Conservation (phyloP, 2,329 filamentous ascomycete species). For the Trematosphaeria pertusa region DNA sequence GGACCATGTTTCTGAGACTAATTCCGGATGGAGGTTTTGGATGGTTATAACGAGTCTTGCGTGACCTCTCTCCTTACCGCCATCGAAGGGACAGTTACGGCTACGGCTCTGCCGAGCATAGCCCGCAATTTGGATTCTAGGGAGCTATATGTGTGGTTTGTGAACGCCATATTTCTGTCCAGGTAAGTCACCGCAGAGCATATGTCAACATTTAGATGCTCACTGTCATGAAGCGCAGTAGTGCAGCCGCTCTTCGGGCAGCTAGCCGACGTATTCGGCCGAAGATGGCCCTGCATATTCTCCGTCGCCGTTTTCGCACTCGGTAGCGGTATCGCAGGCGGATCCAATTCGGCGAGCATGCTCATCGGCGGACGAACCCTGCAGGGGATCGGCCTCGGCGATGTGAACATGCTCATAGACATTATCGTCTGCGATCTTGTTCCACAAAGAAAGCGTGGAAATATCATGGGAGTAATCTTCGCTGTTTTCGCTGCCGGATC, state of each 20-base stretch:
- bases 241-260: slow-evolving; percentile 58
- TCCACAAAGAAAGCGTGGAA: slow-evolving; percentile 49
- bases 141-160: slow-evolving; percentile 43
- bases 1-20: too few species aligned
- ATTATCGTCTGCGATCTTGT: slow-evolving; percentile 52
- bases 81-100: slow-evolving; percentile 37
- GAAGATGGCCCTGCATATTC: slow-evolving; percentile 37
- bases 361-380: slow-evolving; percentile 61
- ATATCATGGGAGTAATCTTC: slow-evolving; percentile 51
- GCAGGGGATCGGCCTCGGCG: slow-evolving; percentile 58
- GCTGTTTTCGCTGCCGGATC: slow-evolving; percentile 53
- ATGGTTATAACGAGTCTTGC: slow-evolving; percentile 36
- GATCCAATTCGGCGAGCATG: slow-evolving; percentile 49
- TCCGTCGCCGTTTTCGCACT: slow-evolving; percentile 55
- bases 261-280: slow-evolving; percentile 57
- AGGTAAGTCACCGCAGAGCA: slow-evolving; percentile 38
- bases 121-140: not conserved
- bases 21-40: slow-evolving; percentile 23
- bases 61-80: slow-evolving; percentile 30
- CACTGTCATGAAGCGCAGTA: slow-evolving; percentile 36
- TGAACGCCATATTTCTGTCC: slow-evolving; percentile 40
- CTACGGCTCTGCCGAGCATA: slow-evolving; percentile 8
- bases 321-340: slow-evolving; percentile 59
- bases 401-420: slow-evolving; percentile 50
- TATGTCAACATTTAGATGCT: not conserved